Base-by-base conservation (phyloP, 2,329 filamentous ascomycete genomes). In the Stagonosporopsis cucurbitacearum region DNA sequence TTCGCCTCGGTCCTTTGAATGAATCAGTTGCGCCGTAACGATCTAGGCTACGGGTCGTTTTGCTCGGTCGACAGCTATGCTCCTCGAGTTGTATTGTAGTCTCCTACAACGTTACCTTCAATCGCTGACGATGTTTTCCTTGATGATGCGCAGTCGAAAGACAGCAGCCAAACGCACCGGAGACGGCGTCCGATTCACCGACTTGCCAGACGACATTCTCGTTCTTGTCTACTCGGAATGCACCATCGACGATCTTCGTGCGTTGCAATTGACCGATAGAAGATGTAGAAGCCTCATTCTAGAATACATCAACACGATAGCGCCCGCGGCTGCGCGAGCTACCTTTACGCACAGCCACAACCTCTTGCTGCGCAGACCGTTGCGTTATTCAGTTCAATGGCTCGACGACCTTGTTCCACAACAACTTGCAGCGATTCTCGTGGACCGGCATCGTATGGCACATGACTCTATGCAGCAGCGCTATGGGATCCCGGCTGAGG, bases 141-240 rank as follows among this genome's bases (percentile, higher is more conserved):
- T 56, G 19, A 33, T n/a, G 41, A 33, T n/a, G 41, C 42, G 53
- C 23, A 22, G 36, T 44, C 37, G 25, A 13, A 51, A 41, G 17
- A 13, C 30, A 9, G 23, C 42, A 15, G 6, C 36, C 4, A 33
- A 19, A 19, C 42, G 30, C 26, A 11, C 17, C 37, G 37, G 15
- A 43, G 47, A 51, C 13, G 30, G 47, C 26, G 7, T 39, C 11
- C 44, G 43, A 35, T 64, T 68, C 47, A 42, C 59, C 33, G 52
- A 58, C 8, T 58, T 73, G 4, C 68, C 69, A 7, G 69, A 71
- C 33, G 69, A 74, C 35, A 50, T 74, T 17, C 67, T 75, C 37
- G 68, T 74, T 48, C 33, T 69, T 7, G 62, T 74, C 17, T 61
- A 55, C 43, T 67, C 55, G 8, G 60, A 65, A 48, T 73, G 68